Evolutionary conservation across 768 basidiomycete species (phyloP).

Genomic region (Podaxis sp.): DNA sequence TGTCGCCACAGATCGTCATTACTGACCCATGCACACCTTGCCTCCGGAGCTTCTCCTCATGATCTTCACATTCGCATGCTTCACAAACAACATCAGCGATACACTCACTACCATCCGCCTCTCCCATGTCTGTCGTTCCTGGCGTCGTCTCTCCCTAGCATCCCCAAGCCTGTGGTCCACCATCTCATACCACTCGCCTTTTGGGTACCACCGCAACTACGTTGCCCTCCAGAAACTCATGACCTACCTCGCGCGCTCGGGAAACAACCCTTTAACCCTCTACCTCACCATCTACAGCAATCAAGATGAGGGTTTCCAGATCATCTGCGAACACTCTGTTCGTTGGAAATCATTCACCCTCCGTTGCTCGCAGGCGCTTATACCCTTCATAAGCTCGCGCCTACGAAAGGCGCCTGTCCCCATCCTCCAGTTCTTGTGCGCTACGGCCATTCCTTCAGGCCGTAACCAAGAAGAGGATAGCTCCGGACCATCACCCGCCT

Average conservation of each 20-base stretch:
- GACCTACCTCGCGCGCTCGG: constrained; percentile 10
- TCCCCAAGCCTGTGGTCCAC: constrained; percentile 9
- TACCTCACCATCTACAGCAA: background rate
- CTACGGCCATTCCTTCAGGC: constrained; percentile 3
- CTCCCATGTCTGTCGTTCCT: constrained; percentile 9
- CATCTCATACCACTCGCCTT: constrained; percentile 10
- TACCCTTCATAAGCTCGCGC: constrained; percentile 4
- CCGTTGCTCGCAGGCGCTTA: constrained; percentile 2
- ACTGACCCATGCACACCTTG: background rate
- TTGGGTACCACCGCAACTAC: constrained; percentile 10
- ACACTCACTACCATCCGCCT: constrained; percentile 6
- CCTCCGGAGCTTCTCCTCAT: constrained; percentile 11
- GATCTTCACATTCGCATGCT: constrained; percentile 10
- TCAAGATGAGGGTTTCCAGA: constrained; percentile 11
- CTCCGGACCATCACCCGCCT: constrained; percentile 9
- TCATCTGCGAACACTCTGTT: constrained; percentile 4
- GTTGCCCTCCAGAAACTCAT: constrained; percentile 9
- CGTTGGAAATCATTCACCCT: constrained; percentile 8
- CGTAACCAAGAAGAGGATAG: constrained; percentile 6
- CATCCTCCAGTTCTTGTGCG: constrained; percentile 4
- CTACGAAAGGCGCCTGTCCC: constrained; percentile 7
- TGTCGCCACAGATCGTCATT: background rate
- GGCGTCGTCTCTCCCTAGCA: constrained; percentile 9
- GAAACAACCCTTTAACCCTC: constrained; percentile 1
- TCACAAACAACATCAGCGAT: background rate